Percentiles rank a stretch among this genome's conserved stretches.
Evolutionary conservation across 2,329 filamentous ascomycete genomes (phyloP).

Genomic region (Penicillium sp.): DNA sequence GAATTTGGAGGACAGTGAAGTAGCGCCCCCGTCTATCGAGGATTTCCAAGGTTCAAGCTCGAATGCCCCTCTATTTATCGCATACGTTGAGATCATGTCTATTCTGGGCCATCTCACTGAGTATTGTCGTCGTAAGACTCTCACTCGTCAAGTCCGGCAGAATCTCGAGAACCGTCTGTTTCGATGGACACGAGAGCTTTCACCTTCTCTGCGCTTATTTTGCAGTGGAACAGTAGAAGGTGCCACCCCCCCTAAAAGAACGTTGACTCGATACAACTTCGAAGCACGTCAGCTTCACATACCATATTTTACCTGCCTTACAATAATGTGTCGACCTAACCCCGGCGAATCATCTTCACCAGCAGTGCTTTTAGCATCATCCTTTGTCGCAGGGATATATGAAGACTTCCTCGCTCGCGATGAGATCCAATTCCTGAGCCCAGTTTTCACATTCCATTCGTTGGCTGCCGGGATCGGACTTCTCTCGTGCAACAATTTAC

Average conservation of each 20-base stretch:
- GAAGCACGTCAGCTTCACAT: constrained; percentile 43
- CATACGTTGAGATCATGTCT: constrained; percentile 43
- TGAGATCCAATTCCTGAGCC: constrained; percentile 44
- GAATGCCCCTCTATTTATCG: constrained; percentile 37
- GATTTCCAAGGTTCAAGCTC: constrained; percentile 36
- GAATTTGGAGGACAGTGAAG: constrained; percentile 40
- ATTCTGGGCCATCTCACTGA: constrained; percentile 36
- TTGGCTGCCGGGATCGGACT: constrained; percentile 42
- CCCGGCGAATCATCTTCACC: constrained; percentile 33
- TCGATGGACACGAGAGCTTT: constrained; percentile 40
- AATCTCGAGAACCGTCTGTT: constrained; percentile 30
- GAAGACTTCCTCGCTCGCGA: constrained; percentile 47
- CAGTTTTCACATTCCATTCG: constrained; percentile 47
- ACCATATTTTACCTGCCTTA: constrained; percentile 42
- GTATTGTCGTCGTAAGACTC: constrained; percentile 25
- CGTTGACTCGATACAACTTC: constrained; percentile 32
- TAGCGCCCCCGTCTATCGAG: constrained; percentile 34
- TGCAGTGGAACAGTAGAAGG: neutral
- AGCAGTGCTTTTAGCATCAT: constrained; percentile 43
- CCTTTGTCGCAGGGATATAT: constrained; percentile 45
- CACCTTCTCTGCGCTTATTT: constrained; percentile 30
- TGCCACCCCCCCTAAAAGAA: neutral
- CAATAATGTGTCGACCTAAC: constrained; percentile 39
- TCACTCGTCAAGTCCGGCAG: constrained; percentile 27
- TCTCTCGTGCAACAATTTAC: constrained; percentile 36